Evolutionary conservation across 345 rosid genomes (phyloP).

Genomic region (Cardiospermum halicacabum): DNA sequence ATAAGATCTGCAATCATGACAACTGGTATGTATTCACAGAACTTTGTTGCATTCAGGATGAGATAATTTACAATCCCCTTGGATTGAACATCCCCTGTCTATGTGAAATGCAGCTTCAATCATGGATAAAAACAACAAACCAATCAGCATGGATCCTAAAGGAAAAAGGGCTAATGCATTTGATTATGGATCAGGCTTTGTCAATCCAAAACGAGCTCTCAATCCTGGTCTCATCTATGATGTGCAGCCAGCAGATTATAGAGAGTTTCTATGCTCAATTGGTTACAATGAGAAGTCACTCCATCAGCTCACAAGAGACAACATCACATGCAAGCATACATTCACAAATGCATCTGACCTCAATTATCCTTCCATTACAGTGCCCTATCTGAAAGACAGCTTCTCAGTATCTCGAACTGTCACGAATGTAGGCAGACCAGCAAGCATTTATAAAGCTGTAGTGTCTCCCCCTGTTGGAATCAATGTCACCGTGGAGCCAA

Average conservation of each 20-base stretch:
- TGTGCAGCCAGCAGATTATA: conserved; percentile 32
- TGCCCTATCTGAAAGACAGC: conserved; percentile 33
- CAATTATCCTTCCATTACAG: conserved; percentile 48
- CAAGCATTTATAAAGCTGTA: conserved; percentile 34
- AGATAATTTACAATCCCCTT: conserved; percentile 3
- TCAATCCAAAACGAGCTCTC: conserved; percentile 38
- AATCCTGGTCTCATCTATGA: conserved; percentile 51
- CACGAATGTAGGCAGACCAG: conserved; percentile 42
- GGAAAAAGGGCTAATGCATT: conserved; percentile 46
- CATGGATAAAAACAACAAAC: conserved; percentile 30
- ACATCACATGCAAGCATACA: conserved; percentile 33
- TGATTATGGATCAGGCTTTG: conserved; percentile 55
- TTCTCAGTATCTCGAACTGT: conserved; percentile 40
- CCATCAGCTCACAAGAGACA: conserved; percentile 41
- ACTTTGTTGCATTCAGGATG: not conserved
- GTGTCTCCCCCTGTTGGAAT: conserved; percentile 35
- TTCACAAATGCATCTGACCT: conserved; percentile 30
- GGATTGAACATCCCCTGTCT: conserved; percentile 7
- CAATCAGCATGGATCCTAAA: conserved; percentile 41
- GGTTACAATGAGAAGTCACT: conserved; percentile 43
- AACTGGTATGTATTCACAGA: conserved; percentile 36
- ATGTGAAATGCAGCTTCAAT: conserved; percentile 39
- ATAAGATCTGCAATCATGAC: conserved; percentile 76
- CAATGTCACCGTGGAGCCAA: conserved; percentile 39
- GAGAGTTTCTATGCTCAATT: conserved; percentile 43